Percentiles rank a stretch among this genome's conserved stretches.
phyloP scores from a whole-genome alignment of 2,329 filamentous ascomycete genomes.

The Cytospora schulzeri region DNA sequence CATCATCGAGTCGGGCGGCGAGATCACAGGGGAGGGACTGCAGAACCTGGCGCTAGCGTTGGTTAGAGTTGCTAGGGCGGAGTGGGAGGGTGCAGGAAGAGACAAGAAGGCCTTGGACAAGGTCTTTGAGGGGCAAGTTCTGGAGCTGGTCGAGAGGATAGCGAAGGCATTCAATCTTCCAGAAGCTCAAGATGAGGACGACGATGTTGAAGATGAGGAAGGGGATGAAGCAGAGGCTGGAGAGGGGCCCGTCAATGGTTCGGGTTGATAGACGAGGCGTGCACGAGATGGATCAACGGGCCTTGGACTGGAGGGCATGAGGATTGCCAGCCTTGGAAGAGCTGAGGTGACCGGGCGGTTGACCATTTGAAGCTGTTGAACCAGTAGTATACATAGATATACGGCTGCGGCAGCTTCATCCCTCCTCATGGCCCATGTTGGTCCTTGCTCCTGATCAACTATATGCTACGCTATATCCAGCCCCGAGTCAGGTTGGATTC shows the following conservation, averaged over 20 bases:
- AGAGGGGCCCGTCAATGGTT: not conserved
- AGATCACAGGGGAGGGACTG: conserved; percentile 26
- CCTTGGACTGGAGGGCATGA: not conserved
- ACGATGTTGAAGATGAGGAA: conserved; percentile 11
- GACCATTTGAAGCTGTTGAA: no score
- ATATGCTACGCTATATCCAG: no score
- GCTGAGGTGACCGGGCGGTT: no score
- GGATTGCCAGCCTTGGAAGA: no score
- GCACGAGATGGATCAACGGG: not conserved
- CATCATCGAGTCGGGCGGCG: conserved; percentile 20
- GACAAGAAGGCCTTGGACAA: conserved; percentile 23
- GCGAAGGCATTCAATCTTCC: conserved; percentile 24
- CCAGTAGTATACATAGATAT: no score
- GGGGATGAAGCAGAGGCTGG: conserved; percentile 4
- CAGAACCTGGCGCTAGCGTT: conserved; percentile 25
- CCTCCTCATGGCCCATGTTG: no score
- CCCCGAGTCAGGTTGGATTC: no score
- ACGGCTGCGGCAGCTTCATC: no score
- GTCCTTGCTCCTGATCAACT: no score
- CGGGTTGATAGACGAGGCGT: not conserved
- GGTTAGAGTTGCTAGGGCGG: conserved; percentile 26
- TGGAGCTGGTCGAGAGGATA: conserved; percentile 23
- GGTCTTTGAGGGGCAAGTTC: conserved; percentile 18
- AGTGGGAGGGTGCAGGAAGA: conserved; percentile 27
- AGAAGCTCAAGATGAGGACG: conserved; percentile 18